Conservation (phyloP, 257 asterid genomes). For the Primulina eburnea region DNA sequence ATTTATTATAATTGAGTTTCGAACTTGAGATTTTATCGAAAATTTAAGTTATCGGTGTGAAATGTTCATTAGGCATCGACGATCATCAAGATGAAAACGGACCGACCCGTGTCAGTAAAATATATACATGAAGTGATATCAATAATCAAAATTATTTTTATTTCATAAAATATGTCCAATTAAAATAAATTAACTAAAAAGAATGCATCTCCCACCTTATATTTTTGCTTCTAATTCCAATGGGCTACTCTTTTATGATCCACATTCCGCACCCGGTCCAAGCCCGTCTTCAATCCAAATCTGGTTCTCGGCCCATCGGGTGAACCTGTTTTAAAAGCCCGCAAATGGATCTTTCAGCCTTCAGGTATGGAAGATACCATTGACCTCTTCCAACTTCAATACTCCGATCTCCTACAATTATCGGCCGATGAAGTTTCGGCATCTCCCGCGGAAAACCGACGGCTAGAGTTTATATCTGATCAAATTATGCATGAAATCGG, state of each 20-base stretch:
- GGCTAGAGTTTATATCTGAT: conserved; percentile 22
- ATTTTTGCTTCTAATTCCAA: too few species aligned
- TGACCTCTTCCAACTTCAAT: conserved; percentile 34
- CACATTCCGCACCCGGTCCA: neutral
- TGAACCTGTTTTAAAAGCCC: neutral
- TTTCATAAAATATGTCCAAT: too few species aligned
- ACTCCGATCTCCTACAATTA: conserved; percentile 34
- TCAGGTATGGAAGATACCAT: conserved; percentile 20
- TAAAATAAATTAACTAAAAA: too few species aligned
- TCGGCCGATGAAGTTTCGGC: conserved; percentile 18
- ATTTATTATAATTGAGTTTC: too few species aligned
- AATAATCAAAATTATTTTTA: too few species aligned
- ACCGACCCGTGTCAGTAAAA: too few species aligned
- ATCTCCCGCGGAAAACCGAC: conserved; percentile 22
- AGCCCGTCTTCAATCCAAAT: neutral
- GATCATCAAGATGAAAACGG: too few species aligned
- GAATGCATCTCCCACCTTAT: too few species aligned
- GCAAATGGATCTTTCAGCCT: neutral
- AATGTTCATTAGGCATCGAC: too few species aligned
- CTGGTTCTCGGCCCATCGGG: neutral
- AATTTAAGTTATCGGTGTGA: too few species aligned
- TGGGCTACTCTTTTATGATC: neutral
- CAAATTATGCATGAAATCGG: conserved; percentile 41
- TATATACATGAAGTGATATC: too few species aligned
- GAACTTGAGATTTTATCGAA: too few species aligned